These are phyloP conservation scores for Somion occarium DNA, from an alignment of 1,284 basidiomycete species.

Conservation along the genomic window DNA sequence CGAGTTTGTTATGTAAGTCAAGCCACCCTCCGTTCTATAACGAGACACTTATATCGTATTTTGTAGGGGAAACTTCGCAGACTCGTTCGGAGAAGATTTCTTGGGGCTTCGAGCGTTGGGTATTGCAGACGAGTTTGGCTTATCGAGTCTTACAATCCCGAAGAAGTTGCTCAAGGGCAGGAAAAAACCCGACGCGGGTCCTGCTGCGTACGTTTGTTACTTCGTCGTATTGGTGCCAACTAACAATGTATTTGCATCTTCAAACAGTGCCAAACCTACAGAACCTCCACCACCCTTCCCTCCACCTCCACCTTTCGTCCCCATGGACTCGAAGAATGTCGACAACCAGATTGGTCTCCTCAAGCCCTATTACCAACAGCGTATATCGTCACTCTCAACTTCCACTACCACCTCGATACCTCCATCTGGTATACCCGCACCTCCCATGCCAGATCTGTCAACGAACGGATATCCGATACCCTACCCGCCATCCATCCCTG, in stretches of 20 bases:
- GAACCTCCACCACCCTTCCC: constrained; percentile 86
- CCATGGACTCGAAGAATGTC: constrained; percentile 59
- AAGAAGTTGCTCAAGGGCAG: constrained; percentile 76
- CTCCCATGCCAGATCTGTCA: not conserved
- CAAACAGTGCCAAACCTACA: constrained; percentile 49
- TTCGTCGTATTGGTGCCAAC: not conserved
- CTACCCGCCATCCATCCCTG: not conserved
- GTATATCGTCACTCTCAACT: constrained; percentile 42
- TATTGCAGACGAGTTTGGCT: constrained; percentile 84
- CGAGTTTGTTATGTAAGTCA: constrained; percentile 61
- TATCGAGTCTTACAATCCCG: constrained; percentile 76
- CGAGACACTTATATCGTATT: constrained; percentile 6
- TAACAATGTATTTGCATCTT: constrained; percentile 2
- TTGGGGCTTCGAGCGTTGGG: constrained; percentile 87
- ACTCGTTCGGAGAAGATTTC: constrained; percentile 89
- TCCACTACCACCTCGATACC: not conserved
- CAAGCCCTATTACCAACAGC: constrained; percentile 67
- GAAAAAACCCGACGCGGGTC: constrained; percentile 34
- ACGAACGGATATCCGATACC: not conserved
- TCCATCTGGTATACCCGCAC: not conserved
- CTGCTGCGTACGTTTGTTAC: constrained; percentile 42
- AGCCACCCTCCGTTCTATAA: not conserved
- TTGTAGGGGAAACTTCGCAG: constrained; percentile 79
- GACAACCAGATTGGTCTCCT: constrained; percentile 84
- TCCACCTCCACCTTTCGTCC: constrained; percentile 76